Base-by-base conservation (phyloP, 1,139 yeast species). In the Yamadazyma aaseri region DNA sequence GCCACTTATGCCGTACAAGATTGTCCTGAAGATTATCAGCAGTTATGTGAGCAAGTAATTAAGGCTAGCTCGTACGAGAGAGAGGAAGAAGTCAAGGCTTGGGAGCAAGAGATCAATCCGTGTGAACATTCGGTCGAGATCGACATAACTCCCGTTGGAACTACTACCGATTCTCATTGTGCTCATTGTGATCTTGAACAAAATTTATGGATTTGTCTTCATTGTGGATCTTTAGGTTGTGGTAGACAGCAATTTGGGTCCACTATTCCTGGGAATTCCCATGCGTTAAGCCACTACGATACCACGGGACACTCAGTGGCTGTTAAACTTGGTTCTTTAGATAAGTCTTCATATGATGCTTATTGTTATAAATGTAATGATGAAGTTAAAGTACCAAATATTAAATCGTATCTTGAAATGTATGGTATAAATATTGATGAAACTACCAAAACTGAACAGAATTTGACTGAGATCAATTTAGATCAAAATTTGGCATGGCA, bases 401-500 rank as follows among this genome's bases (percentile, higher is more conserved):
- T 87, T 34, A 60, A 65, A 0, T 52, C 53, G 4, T 72, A 71
- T 20, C 64, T 92, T 37, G 53, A 57, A 5, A 72, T 72, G 2
- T 86, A 75, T 64, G 90, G 87, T 1, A 85, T 92, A 40, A 83
- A 86, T 53, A 61, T 87, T 31, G 65, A 74, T 1, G 60, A 55
- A 2, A 60, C 71, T 6, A 62, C 61, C 15, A 82, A 80, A 45
- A 86, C 95, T 0, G 99, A 92, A 55, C 90, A 89, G 60, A 81
- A 83, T 21, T 66, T 94, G 51, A 78, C 90, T 3, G 98, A 92
- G 55, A 62, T 92, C 42, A 95, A 94, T 58, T 75, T 92, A 36
- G 97, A 90, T 53, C 97, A 90, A 54, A 92, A 92, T 56, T 55
- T 87, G 60, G 84, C 82, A 49, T 94, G 97, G 97, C 95, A 90